A percentile compares a stretch with the other conserved stretches of the same genome.
Conservation (phyloP, 2,329 filamentous ascomycete genomes). For the Ophiostoma populinum region DNA sequence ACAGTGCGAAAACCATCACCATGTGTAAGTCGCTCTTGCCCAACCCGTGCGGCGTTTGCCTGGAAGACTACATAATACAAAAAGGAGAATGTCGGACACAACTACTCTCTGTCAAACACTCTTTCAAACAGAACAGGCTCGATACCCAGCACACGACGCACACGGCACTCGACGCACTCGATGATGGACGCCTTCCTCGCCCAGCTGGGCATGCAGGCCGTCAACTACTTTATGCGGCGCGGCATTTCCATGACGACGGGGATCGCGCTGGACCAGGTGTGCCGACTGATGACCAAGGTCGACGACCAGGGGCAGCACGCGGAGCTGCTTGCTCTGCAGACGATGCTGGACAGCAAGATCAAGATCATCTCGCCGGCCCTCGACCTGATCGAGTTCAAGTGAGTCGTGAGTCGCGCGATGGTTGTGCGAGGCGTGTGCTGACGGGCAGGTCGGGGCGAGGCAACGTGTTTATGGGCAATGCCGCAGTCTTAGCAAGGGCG, state of each 20-base stretch:
- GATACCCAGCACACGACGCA: too few relatives aligned
- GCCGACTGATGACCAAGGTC: conserved; percentile 59
- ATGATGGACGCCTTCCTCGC: conserved; percentile 52
- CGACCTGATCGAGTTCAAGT: conserved; percentile 85
- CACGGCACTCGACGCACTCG: too few relatives aligned
- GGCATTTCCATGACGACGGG: conserved; percentile 72
- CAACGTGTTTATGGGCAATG: conserved; percentile 56
- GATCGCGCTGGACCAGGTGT: conserved; percentile 72
- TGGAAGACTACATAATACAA: too few relatives aligned
- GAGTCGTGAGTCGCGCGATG: too few relatives aligned
- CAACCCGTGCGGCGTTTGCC: too few relatives aligned
- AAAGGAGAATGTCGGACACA: too few relatives aligned
- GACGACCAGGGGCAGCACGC: conserved; percentile 48
- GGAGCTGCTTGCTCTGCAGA: conserved; percentile 56
- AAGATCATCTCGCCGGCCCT: conserved; percentile 82
- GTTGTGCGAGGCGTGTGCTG: too few relatives aligned
- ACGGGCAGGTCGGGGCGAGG: conserved; percentile 28
- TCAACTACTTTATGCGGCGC: conserved; percentile 83
- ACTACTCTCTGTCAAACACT: too few relatives aligned
- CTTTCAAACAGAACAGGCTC: too few relatives aligned
- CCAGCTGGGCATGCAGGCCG: conserved; percentile 47
- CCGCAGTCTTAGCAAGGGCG: conserved; percentile 64
- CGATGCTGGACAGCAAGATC: conserved; percentile 69
- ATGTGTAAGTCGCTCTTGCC: too few relatives aligned
- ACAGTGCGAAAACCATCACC: too few relatives aligned